A percentile compares a stretch with the other conserved stretches of the same genome.
Conservation (phyloP, 257 asterid genomes). For the Solanum sitiens region DNA sequence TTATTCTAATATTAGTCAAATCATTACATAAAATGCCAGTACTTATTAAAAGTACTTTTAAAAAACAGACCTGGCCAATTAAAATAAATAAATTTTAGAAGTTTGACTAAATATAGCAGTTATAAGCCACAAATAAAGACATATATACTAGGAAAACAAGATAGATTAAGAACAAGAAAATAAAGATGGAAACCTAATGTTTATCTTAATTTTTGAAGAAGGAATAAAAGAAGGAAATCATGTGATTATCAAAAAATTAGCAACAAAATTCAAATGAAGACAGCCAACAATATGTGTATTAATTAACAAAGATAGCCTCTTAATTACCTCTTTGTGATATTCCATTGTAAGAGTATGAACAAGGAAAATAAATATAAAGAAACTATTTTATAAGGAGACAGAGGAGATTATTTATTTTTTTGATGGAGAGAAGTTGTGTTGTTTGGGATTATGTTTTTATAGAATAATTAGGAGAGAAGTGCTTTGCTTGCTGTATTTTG, state of each 20-base stretch:
- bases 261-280: neutral
- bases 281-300: neutral
- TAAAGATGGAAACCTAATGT: neutral
- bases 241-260: too few species aligned
- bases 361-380: neutral
- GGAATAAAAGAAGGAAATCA: too few species aligned
- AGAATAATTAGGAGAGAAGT: neutral
- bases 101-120: fast-evolving
- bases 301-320: neutral
- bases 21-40: neutral
- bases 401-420: too few species aligned
- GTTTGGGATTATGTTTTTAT: neutral
- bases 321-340: neutral
- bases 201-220: neutral
- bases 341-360: neutral
- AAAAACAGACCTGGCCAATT: too few species aligned
- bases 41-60: neutral
- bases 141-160: neutral
- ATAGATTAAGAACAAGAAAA: neutral
- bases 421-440: neutral
- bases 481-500: neutral
- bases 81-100: neutral
- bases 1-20: neutral
- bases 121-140: neutral
- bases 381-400: neutral